Conservation (phyloP, 331 rosid genomes). For the Ulmus americana region DNA sequence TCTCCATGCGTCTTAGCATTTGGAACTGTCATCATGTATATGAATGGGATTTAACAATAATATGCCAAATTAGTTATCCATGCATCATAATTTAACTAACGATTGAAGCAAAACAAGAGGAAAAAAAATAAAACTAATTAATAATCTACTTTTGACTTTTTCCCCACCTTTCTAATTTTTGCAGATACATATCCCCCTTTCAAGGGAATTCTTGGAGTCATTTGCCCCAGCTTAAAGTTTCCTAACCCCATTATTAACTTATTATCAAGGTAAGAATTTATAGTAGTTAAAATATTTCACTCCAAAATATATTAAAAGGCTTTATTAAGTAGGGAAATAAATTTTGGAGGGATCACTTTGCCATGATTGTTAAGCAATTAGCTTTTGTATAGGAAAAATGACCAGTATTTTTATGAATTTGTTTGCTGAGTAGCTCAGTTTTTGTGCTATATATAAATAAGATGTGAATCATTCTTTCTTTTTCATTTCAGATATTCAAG, state of each 20-base stretch:
- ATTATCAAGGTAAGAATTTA: neutral
- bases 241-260: neutral
- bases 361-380: neutral
- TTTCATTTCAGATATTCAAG: too few relatives aligned
- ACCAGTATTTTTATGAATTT: neutral
- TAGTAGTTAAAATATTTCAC: neutral
- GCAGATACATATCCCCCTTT: constrained; percentile 48
- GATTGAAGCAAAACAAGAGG: too few relatives aligned
- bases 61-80: too few relatives aligned
- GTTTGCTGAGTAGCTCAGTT: neutral
- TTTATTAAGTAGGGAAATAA: neutral
- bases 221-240: constrained; percentile 10
- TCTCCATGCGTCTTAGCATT: too few relatives aligned
- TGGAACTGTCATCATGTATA: too few relatives aligned
- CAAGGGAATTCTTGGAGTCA: constrained; percentile 55
- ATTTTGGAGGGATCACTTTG: neutral
- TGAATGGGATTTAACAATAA: too few relatives aligned
- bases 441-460: neutral
- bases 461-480: too few relatives aligned
- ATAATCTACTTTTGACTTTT: neutral
- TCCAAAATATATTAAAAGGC: neutral
- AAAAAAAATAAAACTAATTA: too few relatives aligned
- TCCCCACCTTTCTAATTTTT: constrained; percentile 8
- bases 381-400: neutral
- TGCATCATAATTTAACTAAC: too few relatives aligned